These are phyloP conservation scores for Coemansia sp. DNA, from an alignment of 192 early-diverging fungal species.

Conservation along the genomic window DNA sequence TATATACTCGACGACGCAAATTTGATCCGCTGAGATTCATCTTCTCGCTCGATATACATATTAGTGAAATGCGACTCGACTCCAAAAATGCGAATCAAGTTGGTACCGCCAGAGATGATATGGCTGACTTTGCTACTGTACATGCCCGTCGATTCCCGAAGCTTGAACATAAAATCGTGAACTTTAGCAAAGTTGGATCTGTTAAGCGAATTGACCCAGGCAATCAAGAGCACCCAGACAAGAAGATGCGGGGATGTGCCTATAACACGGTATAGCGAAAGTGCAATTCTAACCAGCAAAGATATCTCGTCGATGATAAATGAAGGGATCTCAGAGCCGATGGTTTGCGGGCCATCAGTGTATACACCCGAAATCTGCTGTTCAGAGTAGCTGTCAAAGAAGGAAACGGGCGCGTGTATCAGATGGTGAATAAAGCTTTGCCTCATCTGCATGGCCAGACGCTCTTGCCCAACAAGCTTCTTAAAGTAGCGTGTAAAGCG, in stretches of 20 bases:
- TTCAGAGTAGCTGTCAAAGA: slow-evolving; percentile 34
- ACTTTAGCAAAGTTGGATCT: neutral
- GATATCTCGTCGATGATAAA: slow-evolving; percentile 22
- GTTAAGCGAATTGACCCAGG: slow-evolving; percentile 4
- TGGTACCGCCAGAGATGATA: slow-evolving; percentile 59
- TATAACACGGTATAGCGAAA: slow-evolving; percentile 22
- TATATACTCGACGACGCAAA: slow-evolving; percentile 63
- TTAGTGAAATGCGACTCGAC: slow-evolving; percentile 60
- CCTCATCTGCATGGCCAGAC: slow-evolving; percentile 17
- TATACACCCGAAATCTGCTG: slow-evolving; percentile 31
- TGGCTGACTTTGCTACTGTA: slow-evolving; percentile 9
- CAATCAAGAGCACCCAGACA: slow-evolving; percentile 10
- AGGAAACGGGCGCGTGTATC: slow-evolving; percentile 38
- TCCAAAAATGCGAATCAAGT: slow-evolving; percentile 69
- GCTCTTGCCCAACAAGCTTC: neutral
- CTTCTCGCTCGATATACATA: slow-evolving; percentile 57
- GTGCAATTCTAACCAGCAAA: neutral
- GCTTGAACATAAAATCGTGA: neutral
- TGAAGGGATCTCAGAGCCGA: slow-evolving; percentile 14
- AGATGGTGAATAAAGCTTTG: slow-evolving; percentile 22
- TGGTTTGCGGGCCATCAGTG: slow-evolving; percentile 12
- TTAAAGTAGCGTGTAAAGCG: slow-evolving; percentile 7
- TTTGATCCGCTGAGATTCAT: slow-evolving; percentile 61
- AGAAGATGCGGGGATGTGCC: slow-evolving; percentile 29
- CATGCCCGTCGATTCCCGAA: neutral